Evolutionary conservation across 2,329 filamentous ascomycete genomes (phyloP), one percentile per base, ranked within the genome.

Genomic region (Cladosporium colombiae): DNA sequence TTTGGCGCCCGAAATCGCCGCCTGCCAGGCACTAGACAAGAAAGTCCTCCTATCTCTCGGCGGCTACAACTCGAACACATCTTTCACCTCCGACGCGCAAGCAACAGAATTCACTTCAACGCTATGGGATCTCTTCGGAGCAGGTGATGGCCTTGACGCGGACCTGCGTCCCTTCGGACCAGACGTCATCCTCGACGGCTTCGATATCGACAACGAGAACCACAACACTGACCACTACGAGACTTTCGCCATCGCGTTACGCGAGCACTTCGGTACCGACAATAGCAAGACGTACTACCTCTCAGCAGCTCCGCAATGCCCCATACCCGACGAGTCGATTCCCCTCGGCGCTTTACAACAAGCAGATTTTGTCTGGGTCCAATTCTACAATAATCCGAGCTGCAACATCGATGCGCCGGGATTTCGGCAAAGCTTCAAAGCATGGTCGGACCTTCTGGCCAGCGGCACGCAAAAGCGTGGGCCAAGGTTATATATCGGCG

Each of bases 181-280:
- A 0, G 72, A 78, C 66, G 78, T 80, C 25, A 72, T 80, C 3
- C 79, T 86, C 46, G 82, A 86, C 69, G 81, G 83, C n/a, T 85
- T 81, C 71, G 83, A 85, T 70, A 81, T 84, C 62, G 83, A 84
- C 66, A 78, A 83, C 50, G 82, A 84, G 72, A 70, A 68, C 65
- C 31, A 66, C 25, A 70, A 69, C 29, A 70, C 66, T 23, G 68
- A 68, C 11, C 77, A 76, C 23, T 76, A 74, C 31, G 77, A 79
- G 64, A 56, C 74, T 4, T 66, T 68, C 23, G 66, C 67, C 37
- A 66, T 62, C 31, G 62, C 74, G 4, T 72, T 73, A 29, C 67
- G 69, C 49, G 61, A 69, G 6, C 76, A 77, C 58, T 84, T 77
- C 69, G 68, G 71, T 1, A 65, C 72, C 13, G 74, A 78, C 55